A percentile compares a stretch with the other conserved stretches of the same genome.
Conservation (phyloP, 257 asterid genomes). For the Henckelia pumila region DNA sequence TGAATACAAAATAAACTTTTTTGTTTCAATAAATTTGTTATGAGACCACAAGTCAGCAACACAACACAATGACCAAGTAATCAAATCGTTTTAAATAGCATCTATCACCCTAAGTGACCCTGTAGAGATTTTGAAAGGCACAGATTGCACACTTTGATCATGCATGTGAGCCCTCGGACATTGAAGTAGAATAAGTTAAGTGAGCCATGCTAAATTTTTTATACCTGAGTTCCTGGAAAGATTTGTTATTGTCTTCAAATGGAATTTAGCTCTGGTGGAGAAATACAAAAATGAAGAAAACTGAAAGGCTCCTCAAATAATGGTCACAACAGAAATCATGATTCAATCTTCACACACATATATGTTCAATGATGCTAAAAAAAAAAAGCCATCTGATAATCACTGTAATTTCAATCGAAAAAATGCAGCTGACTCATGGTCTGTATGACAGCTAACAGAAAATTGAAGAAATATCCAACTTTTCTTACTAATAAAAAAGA, state of each 20-base stretch:
- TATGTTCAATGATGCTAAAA: constrained; percentile 8
- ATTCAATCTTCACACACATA: constrained; percentile 22
- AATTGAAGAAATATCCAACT: background rate
- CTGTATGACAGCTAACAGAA: background rate
- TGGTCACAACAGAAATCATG: constrained; percentile 29
- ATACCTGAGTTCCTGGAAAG: background rate
- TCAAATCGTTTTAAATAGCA: too few species aligned
- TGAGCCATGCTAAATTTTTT: constrained; percentile 47
- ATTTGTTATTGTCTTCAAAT: background rate
- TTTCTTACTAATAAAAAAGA: background rate
- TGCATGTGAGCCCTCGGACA: constrained; percentile 60
- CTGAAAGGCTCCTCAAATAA: constrained; percentile 12
- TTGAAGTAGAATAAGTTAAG: constrained; percentile 48
- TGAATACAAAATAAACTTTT: too few species aligned
- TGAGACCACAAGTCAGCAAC: too few species aligned
- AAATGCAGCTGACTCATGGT: constrained; percentile 9
- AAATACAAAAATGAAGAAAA: background rate
- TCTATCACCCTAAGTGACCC: constrained; percentile 59
- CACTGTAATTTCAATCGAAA: constrained; percentile 8
- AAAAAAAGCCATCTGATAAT: constrained; percentile 11
- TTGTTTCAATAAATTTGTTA: too few species aligned
- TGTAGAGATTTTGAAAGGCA: constrained; percentile 59
- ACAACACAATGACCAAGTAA: too few species aligned
- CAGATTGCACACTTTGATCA: constrained; percentile 61
- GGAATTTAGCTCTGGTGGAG: background rate